Percentiles rank a stretch among this genome's conserved stretches.
These are phyloP conservation scores for Kregervanrija pseudodelftensis DNA, from an alignment of 805 yeast species.

Conservation along the genomic window DNA sequence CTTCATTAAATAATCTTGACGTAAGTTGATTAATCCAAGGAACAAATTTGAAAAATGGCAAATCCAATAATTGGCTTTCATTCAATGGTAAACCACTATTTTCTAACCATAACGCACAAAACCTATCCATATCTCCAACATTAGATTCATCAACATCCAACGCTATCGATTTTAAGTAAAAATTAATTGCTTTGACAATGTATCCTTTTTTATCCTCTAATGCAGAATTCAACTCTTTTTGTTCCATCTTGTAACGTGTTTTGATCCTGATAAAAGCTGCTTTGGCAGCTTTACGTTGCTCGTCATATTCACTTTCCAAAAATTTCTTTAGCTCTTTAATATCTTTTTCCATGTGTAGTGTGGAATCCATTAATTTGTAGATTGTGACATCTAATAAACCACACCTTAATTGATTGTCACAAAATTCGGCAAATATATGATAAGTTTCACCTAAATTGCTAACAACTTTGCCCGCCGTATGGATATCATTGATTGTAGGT, in stretches of 20 bases:
- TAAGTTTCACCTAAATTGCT: constrained; percentile 35
- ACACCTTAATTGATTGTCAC: constrained; percentile 55
- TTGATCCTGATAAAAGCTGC: constrained; percentile 43
- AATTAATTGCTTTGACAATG: constrained; percentile 46
- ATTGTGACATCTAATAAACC: constrained; percentile 38
- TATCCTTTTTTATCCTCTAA: constrained; percentile 29
- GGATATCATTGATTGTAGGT: constrained; percentile 29
- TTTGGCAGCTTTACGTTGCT: constrained; percentile 47
- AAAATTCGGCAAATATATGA: constrained; percentile 63
- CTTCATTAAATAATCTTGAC: constrained; percentile 53
- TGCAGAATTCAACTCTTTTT: constrained; percentile 35
- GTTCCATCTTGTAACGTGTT: constrained; percentile 43
- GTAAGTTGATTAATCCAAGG: constrained; percentile 81
- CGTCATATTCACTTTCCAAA: constrained; percentile 29
- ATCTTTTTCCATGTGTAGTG: constrained; percentile 36
- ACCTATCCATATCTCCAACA: constrained; percentile 60
- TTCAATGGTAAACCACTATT: constrained; percentile 30
- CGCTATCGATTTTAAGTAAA: constrained; percentile 50
- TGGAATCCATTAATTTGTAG: constrained; percentile 24
- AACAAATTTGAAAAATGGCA: constrained; percentile 58
- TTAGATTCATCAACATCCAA: constrained; percentile 31
- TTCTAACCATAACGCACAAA: constrained; percentile 80
- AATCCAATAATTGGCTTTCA: constrained; percentile 25
- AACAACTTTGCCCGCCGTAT: constrained; percentile 14
- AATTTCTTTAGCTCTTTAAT: constrained; percentile 41